phyloP scores from a whole-genome alignment of 768 basidiomycete genomes.

The Psilocybe sp. region DNA sequence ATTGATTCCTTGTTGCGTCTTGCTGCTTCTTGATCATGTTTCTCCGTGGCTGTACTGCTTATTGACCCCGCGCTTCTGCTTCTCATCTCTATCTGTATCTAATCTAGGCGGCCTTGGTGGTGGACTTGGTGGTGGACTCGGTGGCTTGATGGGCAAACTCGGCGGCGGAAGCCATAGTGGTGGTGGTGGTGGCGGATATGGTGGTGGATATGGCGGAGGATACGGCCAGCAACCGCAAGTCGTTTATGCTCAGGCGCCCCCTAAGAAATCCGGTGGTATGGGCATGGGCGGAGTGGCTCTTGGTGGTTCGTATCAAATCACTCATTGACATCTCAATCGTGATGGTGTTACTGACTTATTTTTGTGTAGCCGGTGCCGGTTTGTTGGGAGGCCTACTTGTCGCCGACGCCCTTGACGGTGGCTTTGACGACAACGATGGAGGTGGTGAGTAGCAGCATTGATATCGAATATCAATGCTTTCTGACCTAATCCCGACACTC shows the following conservation, averaged over 20 bases:
- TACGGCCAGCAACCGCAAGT: conserved; percentile 28
- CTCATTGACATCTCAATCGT: not conserved
- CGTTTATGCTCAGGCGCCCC: conserved; percentile 33
- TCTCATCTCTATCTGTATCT: not conserved
- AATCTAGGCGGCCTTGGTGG: not conserved
- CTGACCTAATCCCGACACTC: not conserved
- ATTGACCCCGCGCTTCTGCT: conserved; percentile 1
- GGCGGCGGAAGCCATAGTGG: conserved; percentile 9
- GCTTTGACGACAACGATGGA: conserved; percentile 20
- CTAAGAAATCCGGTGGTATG: conserved; percentile 40
- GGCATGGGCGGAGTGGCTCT: conserved; percentile 47
- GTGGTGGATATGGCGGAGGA: conserved; percentile 13
- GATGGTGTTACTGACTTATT: conserved; percentile 1
- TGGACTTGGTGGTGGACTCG: conserved; percentile 14
- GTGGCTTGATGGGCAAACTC: conserved; percentile 20
- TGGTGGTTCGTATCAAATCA: conserved; percentile 35
- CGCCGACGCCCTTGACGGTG: conserved; percentile 44
- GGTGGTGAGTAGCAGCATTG: conserved; percentile 11
- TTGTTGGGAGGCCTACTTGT: conserved; percentile 63
- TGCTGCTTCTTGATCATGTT: conserved; percentile 8
- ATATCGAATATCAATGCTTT: not conserved
- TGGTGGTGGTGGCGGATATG: conserved; percentile 9
- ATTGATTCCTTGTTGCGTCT: conserved; percentile 12
- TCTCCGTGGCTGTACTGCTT: not conserved
- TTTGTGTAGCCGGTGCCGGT: conserved; percentile 51